These are phyloP conservation scores for Tanozyma kutaoensis DNA, from an alignment of 805 yeast genomes.

Conservation along the genomic window DNA sequence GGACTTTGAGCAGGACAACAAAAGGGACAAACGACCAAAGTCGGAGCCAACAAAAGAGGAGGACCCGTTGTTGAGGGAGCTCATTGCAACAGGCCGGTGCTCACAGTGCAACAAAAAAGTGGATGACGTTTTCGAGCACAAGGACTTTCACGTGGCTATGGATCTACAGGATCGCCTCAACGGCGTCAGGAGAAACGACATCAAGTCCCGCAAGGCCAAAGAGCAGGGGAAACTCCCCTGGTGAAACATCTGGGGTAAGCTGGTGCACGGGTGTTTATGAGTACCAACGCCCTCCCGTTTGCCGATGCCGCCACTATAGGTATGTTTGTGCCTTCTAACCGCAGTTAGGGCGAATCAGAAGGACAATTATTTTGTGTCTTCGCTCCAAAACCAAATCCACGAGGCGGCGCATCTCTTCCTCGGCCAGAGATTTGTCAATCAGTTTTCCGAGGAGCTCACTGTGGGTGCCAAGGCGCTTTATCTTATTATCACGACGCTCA, in stretches of 20 bases:
- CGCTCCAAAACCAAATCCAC: constrained; percentile 39
- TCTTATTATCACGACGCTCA: constrained; percentile 58
- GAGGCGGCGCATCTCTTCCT: constrained; percentile 41
- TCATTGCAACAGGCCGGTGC: constrained; percentile 12
- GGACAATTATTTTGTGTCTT: constrained; percentile 58
- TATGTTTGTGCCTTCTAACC: constrained; percentile 17
- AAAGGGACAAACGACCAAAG: background rate
- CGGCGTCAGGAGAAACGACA: too few relatives aligned
- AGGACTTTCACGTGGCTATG: constrained; percentile 40
- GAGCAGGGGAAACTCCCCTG: too few relatives aligned
- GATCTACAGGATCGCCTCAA: constrained; percentile 33
- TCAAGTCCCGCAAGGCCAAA: too few relatives aligned
- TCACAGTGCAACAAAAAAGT: constrained; percentile 12
- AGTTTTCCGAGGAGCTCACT: constrained; percentile 48
- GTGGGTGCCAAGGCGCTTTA: constrained; percentile 48
- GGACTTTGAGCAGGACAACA: constrained; percentile 6
- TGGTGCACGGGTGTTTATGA: too few relatives aligned
- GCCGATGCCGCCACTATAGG: constrained; percentile 85
- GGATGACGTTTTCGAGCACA: constrained; percentile 31
- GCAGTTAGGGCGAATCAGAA: constrained; percentile 81
- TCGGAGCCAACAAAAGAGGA: constrained; percentile 1
- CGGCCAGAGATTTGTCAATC: constrained; percentile 53
- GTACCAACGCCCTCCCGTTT: constrained; percentile 31
- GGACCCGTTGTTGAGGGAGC: constrained; percentile 5
- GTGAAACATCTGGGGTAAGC: too few relatives aligned